Evolutionary conservation across 1,139 yeast genomes (phyloP).

Genomic region (Hyphopichia buzzinii): DNA sequence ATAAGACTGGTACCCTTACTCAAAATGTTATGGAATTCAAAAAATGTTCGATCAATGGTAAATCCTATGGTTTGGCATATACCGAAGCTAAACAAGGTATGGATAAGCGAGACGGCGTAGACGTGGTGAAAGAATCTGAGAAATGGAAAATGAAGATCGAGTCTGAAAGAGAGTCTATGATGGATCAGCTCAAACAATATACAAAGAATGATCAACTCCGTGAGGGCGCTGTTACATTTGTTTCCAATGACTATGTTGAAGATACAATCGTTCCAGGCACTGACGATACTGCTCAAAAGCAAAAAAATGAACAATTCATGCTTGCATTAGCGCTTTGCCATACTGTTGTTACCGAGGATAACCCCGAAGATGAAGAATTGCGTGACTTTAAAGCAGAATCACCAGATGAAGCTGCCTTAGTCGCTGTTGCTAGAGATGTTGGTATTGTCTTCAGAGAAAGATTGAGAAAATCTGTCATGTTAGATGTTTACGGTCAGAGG

Average conservation of each 20-base stretch:
- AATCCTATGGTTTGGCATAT: conserved; percentile 88
- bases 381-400: conserved; percentile 82
- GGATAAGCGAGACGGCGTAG: conserved; percentile 82
- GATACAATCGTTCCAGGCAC: conserved; percentile 39
- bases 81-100: conserved; percentile 95
- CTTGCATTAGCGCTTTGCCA: conserved; percentile 87
- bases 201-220: conserved; percentile 57
- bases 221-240: conserved; percentile 72
- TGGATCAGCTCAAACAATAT: conserved; percentile 46
- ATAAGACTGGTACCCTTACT: conserved; percentile 94
- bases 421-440: conserved; percentile 87
- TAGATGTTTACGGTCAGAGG: conserved; percentile 73
- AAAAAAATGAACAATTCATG: conserved; percentile 76
- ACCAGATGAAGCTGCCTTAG: conserved; percentile 98
- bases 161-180: conserved; percentile 65
- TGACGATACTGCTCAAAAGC: conserved; percentile 55
- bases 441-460: conserved; percentile 82
- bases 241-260: conserved; percentile 58
- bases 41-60: conserved; percentile 86
- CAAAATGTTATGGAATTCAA: conserved; percentile 97
- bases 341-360: conserved; percentile 78
- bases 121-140: conserved; percentile 66
- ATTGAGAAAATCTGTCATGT: conserved; percentile 64
- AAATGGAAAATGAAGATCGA: conserved; percentile 62
- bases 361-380: conserved; percentile 54